These are phyloP conservation scores for Xanthoconium purpureum DNA, from an alignment of 768 basidiomycete genomes.

Conservation along the genomic window DNA sequence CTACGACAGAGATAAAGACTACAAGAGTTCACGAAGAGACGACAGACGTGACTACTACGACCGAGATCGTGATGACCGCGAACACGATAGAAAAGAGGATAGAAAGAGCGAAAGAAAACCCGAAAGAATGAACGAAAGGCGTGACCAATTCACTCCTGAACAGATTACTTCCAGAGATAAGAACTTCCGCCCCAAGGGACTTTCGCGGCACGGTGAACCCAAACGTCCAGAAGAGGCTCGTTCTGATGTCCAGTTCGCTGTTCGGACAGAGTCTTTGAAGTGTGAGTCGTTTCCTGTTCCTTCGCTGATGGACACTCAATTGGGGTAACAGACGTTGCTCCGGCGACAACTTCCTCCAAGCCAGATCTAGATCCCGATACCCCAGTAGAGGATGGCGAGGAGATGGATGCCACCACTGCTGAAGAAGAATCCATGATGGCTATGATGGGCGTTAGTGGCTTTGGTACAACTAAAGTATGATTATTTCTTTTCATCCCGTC, in stretches of 20 bases:
- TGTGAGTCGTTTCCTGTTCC: conserved; percentile 9
- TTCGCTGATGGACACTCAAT: neutral
- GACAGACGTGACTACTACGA: conserved; percentile 31
- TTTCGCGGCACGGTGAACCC: conserved; percentile 21
- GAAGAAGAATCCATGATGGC: conserved; percentile 84
- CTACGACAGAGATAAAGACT: conserved; percentile 37
- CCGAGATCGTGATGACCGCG: conserved; percentile 32
- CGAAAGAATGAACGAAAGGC: conserved; percentile 37
- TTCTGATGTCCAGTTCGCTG: conserved; percentile 11
- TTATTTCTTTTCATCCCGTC: neutral
- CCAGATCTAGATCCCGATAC: conserved; percentile 43
- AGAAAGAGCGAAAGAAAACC: conserved; percentile 33
- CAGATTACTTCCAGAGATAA: conserved; percentile 31
- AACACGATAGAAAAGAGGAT: conserved; percentile 31
- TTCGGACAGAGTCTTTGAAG: conserved; percentile 10
- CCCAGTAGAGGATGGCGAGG: conserved; percentile 48
- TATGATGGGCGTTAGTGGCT: conserved; percentile 85
- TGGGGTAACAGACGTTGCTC: conserved; percentile 3
- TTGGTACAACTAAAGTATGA: conserved; percentile 84
- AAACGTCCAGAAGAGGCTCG: conserved; percentile 18
- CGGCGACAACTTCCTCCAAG: conserved; percentile 16
- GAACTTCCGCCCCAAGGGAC: conserved; percentile 25
- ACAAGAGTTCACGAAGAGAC: conserved; percentile 34
- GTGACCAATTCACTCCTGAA: conserved; percentile 40
- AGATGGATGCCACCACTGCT: conserved; percentile 52